These are phyloP conservation scores for Syncephalastrum contaminatum DNA, from an alignment of 371 early-diverging fungal species.

Conservation along the genomic window DNA sequence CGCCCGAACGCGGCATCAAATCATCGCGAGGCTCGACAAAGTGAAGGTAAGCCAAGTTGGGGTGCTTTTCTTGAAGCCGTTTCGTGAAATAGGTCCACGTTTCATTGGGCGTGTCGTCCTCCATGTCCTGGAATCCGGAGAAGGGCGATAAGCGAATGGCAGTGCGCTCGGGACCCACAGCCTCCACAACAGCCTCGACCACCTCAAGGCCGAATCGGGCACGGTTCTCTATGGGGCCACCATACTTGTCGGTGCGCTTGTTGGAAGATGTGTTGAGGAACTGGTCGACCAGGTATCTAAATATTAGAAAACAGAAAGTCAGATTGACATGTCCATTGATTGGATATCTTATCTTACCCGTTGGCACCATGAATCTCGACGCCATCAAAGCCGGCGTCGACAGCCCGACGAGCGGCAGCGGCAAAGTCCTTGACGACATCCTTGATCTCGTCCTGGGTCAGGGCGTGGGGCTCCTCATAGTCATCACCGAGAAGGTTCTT, in stretches of 20 bases:
- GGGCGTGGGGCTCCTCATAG: conserved; percentile 14
- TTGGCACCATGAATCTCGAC: conserved; percentile 71
- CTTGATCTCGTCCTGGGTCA: conserved; percentile 42
- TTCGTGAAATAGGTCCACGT: conserved; percentile 29
- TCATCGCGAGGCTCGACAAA: conserved; percentile 32
- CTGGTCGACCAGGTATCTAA: conserved; percentile 58
- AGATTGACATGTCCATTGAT: conserved; percentile 1
- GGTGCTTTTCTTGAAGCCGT: conserved; percentile 22
- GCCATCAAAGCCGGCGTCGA: conserved; percentile 61
- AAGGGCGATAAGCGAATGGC: conserved; percentile 24
- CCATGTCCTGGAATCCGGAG: conserved; percentile 24
- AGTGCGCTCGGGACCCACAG: conserved; percentile 19
- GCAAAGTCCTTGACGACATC: conserved; percentile 36
- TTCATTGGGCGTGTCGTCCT: conserved; percentile 31
- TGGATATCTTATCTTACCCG: conserved; percentile 13
- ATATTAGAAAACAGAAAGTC: too few species aligned
- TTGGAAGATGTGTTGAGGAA: conserved; percentile 52
- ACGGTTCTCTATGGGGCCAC: conserved; percentile 54
- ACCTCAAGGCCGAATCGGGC: conserved; percentile 45
- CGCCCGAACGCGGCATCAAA: conserved; percentile 5
- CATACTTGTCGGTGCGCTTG: conserved; percentile 59
- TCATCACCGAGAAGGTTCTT: conserved; percentile 30
- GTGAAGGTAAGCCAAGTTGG: conserved; percentile 33
- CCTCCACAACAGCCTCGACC: conserved; percentile 38
- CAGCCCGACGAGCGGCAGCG: conserved; percentile 38